Percentiles rank a stretch among this genome's conserved stretches.
Evolutionary conservation across 2,329 filamentous ascomycete genomes (phyloP).

Genomic region (Hysterium pulicare): DNA sequence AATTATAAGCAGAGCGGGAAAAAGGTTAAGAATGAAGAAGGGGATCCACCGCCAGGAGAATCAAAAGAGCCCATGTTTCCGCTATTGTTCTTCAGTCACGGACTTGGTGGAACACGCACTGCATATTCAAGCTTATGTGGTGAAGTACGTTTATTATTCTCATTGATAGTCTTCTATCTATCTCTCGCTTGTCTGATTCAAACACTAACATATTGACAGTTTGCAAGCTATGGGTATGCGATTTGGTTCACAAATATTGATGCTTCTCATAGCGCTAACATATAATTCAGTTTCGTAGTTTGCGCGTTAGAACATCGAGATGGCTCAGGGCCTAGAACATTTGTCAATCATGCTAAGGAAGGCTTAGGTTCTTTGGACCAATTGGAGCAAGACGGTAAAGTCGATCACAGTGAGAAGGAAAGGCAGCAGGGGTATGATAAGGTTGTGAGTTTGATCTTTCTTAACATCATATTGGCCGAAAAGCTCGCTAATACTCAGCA

Average conservation of each 20-base stretch:
- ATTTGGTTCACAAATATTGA: background rate
- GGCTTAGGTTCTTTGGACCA: conserved; percentile 32
- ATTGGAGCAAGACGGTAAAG: conserved; percentile 20
- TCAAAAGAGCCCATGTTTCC: conserved; percentile 52
- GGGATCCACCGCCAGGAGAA: conserved; percentile 34
- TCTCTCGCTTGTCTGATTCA: background rate
- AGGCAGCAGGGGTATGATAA: conserved; percentile 44
- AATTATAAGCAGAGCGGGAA: conserved; percentile 37
- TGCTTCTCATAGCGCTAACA: background rate
- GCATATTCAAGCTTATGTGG: conserved; percentile 62
- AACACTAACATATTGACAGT: conserved; percentile 16
- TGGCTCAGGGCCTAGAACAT: conserved; percentile 60
- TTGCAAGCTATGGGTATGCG: conserved; percentile 57
- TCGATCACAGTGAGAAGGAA: conserved; percentile 39
- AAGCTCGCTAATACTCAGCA: conserved; percentile 11
- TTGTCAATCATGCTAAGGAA: conserved; percentile 54
- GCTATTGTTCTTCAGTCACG: conserved; percentile 64
- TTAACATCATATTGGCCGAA: background rate
- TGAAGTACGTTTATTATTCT: conserved; percentile 34
- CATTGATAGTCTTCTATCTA: no score
- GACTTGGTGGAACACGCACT: conserved; percentile 61
- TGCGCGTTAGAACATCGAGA: conserved; percentile 64
- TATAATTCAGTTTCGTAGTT: conserved; percentile 50
- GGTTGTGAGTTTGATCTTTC: conserved; percentile 34
- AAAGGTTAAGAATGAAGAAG: conserved; percentile 41